These are phyloP conservation scores for Gossypium rotundifolium DNA, from an alignment of 345 rosid species.

Conservation along the genomic window DNA sequence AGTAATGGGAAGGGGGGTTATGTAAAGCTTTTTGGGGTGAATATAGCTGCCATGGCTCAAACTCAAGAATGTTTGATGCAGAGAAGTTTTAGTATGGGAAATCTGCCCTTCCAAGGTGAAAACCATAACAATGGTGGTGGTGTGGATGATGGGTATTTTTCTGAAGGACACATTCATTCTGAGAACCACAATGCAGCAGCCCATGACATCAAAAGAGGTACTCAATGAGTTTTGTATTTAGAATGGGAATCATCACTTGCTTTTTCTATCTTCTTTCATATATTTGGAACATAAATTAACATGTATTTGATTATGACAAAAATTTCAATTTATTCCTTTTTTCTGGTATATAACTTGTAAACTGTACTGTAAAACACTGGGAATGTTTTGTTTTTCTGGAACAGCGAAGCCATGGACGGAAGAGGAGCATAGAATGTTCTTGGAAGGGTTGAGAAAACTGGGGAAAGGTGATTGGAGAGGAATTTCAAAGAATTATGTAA, in stretches of 20 bases:
- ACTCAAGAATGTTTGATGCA: slow-evolving; percentile 24
- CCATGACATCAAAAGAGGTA: slow-evolving; percentile 41
- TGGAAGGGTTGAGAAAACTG: slow-evolving; percentile 39
- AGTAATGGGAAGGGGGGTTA: slow-evolving; percentile 21
- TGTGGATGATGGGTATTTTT: slow-evolving; percentile 28
- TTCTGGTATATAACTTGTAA: too few species aligned
- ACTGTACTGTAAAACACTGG: too few species aligned
- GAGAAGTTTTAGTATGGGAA: slow-evolving; percentile 41
- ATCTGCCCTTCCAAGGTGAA: slow-evolving; percentile 22
- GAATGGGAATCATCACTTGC: too few species aligned
- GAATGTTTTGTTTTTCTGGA: too few species aligned
- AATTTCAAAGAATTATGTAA: slow-evolving; percentile 47
- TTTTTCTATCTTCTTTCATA: too few species aligned
- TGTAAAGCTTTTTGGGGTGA: slow-evolving; percentile 55
- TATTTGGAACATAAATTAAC: too few species aligned
- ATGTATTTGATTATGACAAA: too few species aligned
- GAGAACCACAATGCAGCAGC: slow-evolving; percentile 19
- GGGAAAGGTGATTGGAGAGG: slow-evolving; percentile 79
- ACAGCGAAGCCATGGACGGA: slow-evolving; percentile 65
- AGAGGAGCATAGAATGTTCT: slow-evolving; percentile 50
- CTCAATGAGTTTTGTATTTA: not conserved
- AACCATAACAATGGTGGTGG: not conserved
- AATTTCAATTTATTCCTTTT: too few species aligned
- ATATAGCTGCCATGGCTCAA: slow-evolving; percentile 20
- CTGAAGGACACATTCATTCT: slow-evolving; percentile 44